A percentile compares a stretch with the other conserved stretches of the same genome.
Conservation (phyloP, 768 basidiomycete species). For the Austroboletus eburneus region DNA sequence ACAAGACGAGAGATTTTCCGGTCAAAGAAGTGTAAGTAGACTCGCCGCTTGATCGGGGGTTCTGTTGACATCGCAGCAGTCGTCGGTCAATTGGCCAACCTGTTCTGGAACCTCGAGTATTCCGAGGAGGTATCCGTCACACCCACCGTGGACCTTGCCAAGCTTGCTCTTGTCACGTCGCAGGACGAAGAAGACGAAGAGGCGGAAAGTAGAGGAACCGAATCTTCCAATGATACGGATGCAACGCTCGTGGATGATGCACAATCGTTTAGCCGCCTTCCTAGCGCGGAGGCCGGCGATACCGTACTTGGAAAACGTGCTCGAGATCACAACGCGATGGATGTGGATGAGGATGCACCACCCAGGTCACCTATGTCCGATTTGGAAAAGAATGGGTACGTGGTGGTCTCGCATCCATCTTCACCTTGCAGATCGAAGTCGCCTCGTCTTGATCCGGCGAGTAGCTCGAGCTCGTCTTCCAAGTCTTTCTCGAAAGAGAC, state of each 20-base stretch:
- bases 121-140: constrained; percentile 66
- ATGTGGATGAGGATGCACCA: constrained; percentile 44
- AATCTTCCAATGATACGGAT: constrained; percentile 83
- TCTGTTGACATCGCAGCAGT: constrained; percentile 44
- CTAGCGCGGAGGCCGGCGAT: constrained; percentile 33
- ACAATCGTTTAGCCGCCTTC: constrained; percentile 27
- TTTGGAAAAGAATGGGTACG: constrained; percentile 41
- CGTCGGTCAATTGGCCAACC: constrained; percentile 69
- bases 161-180: constrained; percentile 86
- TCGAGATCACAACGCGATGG: constrained; percentile 49
- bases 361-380: constrained; percentile 30
- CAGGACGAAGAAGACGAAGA: constrained; percentile 88
- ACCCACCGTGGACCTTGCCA: constrained; percentile 82
- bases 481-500: constrained; percentile 29
- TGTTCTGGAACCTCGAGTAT: constrained; percentile 76
- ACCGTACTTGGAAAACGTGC: constrained; percentile 70
- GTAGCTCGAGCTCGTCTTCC: constrained; percentile 29
- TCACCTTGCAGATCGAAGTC: constrained; percentile 36
- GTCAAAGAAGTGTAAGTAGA: constrained; percentile 73
- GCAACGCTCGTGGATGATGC: constrained; percentile 84
- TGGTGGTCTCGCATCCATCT: constrained; percentile 36
- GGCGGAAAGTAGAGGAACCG: constrained; percentile 64
- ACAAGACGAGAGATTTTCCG: constrained; percentile 77
- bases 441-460: constrained; percentile 27
- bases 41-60: too few species aligned